phyloP scores from a whole-genome alignment of 2,329 filamentous ascomycete species.

The Fusarium sp. region DNA sequence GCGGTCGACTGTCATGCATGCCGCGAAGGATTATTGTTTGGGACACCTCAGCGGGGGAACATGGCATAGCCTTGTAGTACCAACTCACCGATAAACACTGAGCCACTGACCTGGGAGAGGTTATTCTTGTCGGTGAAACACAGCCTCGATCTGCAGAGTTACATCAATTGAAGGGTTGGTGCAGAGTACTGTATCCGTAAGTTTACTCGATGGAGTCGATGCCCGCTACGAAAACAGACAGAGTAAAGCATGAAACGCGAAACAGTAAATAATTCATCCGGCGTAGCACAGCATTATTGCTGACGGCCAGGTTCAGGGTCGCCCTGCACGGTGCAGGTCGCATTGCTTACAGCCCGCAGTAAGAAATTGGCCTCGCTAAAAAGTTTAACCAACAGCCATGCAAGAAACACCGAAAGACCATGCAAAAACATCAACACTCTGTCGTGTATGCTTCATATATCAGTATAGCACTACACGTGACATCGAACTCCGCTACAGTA shows the following conservation, averaged over 20 bases:
- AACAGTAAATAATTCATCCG: neutral
- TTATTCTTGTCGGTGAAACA: conserved; percentile 10
- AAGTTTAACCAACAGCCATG: neutral
- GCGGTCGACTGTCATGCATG: conserved; percentile 6
- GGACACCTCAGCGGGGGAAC: neutral
- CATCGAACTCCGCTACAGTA: conserved; percentile 29
- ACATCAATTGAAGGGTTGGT: conserved; percentile 8
- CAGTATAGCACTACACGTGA: neutral
- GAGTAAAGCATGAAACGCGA: neutral
- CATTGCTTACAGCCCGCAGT: neutral
- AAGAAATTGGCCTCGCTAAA: neutral
- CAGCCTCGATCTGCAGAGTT: neutral
- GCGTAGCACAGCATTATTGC: neutral
- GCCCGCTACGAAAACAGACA: neutral
- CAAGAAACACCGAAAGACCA: neutral
- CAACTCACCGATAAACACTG: neutral
- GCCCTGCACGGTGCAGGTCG: neutral
- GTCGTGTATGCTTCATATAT: neutral
- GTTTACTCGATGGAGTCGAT: neutral
- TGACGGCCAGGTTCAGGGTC: neutral
- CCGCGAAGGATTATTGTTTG: neutral
- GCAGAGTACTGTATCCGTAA: neutral
- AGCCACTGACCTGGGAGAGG: neutral
- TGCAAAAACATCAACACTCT: neutral
- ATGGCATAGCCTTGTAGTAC: conserved; percentile 3